Base-by-base conservation (phyloP, 2,329 filamentous ascomycete genomes). In the Xylariales sp. region DNA sequence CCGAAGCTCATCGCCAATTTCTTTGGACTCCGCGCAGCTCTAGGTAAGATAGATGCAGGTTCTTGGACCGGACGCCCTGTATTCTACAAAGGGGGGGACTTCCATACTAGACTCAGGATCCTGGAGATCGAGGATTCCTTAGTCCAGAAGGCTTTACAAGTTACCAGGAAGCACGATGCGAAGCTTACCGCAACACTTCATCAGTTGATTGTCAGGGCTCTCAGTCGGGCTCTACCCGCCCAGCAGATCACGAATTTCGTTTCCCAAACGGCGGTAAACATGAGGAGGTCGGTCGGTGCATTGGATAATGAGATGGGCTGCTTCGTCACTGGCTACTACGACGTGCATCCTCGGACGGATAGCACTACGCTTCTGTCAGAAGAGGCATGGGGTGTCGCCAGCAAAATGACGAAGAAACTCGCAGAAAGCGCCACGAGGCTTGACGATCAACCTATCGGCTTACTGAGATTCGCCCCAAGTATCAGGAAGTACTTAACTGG, bases 121-220 rank as follows among this genome's bases (percentile, higher is more conserved):
- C 45, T 62, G 0, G 51, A 57, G 4, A 57, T 71, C 15, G 44
- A 57, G 1, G 46, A 52, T 1, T 24, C 43, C 1, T 50, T 53
- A 0, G 38, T 69, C 0, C 29, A 50, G 2, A 48, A 47, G 1
- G 57, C 57, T 4, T 44, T 71, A 1, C 31, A 38, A 2, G 42
- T 35, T 0, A 62, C 62, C 31, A 56, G 63, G 35, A 45, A 19
- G 1, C 57, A 67, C 16, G 52, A 53, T 16, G 51, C 61, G 12
- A 70, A 66, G 32, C 51, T 73, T 20, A 72, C 69, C 0, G 66
- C 58, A 3, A 47, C 65, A 0, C 43, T 73, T 4, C 60, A 65
- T 21, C 61, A 66, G 18, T 34, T 72, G 8, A 56, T 68, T 18
- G 53, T 61, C n/a, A 58, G 61, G 3, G 62, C 61, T 1, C 46